Percentiles rank a stretch among this genome's conserved stretches.
These are phyloP conservation scores for Mycosarcoma maydis DNA, from an alignment of 1,284 basidiomycete genomes.

Conservation along the genomic window DNA sequence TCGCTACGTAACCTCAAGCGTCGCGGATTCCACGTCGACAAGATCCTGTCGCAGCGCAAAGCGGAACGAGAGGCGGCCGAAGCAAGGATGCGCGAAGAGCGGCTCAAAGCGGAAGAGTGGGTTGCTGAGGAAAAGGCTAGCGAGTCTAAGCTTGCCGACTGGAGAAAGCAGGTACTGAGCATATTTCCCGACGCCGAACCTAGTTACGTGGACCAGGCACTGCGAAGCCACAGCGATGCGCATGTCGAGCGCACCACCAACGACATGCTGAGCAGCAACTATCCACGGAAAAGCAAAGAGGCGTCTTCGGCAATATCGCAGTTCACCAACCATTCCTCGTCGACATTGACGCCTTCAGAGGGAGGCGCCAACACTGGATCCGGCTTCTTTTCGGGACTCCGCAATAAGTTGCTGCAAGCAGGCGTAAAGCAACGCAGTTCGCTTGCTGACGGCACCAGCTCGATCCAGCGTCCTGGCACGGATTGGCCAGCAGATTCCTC, in stretches of 20 bases:
- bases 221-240: slow-evolving; percentile 55
- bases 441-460: slow-evolving; percentile 56
- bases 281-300: slow-evolving; percentile 50
- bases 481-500: slow-evolving; percentile 16
- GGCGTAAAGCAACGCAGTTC: slow-evolving; percentile 43
- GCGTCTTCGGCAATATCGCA: slow-evolving; percentile 13
- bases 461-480: slow-evolving; percentile 42
- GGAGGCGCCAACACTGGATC: slow-evolving; percentile 9
- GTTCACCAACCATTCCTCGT: slow-evolving; percentile 10
- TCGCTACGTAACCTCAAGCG: slow-evolving; percentile 84
- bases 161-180: slow-evolving; percentile 51
- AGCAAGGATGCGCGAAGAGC: slow-evolving; percentile 56
- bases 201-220: slow-evolving; percentile 52
- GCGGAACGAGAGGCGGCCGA: slow-evolving; percentile 76
- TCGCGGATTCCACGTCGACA: slow-evolving; percentile 82
- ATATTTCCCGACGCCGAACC: slow-evolving; percentile 67
- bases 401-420: slow-evolving; percentile 37
- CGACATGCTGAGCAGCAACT: slow-evolving; percentile 54
- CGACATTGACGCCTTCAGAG: slow-evolving; percentile 3
- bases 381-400: slow-evolving; percentile 50
- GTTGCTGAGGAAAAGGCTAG: slow-evolving; percentile 49
- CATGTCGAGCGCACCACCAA: slow-evolving; percentile 64
- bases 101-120: slow-evolving; percentile 53
- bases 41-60: slow-evolving; percentile 85
- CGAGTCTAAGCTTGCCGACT: slow-evolving; percentile 34